These are phyloP conservation scores for Rickenella mellea DNA, from an alignment of 768 basidiomycete genomes.

Conservation along the genomic window DNA sequence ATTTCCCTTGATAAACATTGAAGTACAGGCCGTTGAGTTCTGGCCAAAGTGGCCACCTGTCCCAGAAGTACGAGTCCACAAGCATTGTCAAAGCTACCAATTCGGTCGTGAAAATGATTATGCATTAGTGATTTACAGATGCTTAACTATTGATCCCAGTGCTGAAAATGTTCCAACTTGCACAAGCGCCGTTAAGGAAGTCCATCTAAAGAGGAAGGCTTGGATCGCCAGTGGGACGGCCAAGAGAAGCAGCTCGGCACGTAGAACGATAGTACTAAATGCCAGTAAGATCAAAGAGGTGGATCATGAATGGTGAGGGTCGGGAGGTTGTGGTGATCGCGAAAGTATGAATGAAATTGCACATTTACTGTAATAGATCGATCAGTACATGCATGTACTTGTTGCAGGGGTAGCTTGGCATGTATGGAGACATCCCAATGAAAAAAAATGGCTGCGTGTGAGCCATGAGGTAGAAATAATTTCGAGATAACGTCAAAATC, in stretches of 20 bases:
- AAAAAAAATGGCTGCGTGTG: no score
- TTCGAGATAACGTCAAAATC: no score
- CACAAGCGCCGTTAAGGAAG: conserved; percentile 34
- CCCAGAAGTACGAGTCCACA: conserved; percentile 87
- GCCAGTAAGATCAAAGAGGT: conserved; percentile 51
- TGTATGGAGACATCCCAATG: no score
- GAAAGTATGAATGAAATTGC: no score
- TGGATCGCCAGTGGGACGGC: conserved; percentile 55
- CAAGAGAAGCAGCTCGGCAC: conserved; percentile 70
- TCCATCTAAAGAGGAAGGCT: conserved; percentile 30
- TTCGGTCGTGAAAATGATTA: no score
- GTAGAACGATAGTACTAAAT: conserved; percentile 60
- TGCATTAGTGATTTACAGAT: no score
- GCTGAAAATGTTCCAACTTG: conserved; percentile 41
- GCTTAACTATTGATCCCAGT: conserved; percentile 42
- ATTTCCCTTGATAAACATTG: conserved; percentile 83
- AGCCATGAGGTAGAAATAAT: no score
- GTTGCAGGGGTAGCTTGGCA: no score
- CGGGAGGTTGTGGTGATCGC: conserved; percentile 28
- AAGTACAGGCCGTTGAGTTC: conserved; percentile 73
- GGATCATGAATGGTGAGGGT: conserved; percentile 24
- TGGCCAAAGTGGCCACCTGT: conserved; percentile 68
- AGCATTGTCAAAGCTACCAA: conserved; percentile 43
- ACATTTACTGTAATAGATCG: no score
- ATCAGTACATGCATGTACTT: no score